These are phyloP conservation scores for Pseudotulostoma volvatum DNA, from an alignment of 495 filamentous ascomycete species.

Conservation along the genomic window DNA sequence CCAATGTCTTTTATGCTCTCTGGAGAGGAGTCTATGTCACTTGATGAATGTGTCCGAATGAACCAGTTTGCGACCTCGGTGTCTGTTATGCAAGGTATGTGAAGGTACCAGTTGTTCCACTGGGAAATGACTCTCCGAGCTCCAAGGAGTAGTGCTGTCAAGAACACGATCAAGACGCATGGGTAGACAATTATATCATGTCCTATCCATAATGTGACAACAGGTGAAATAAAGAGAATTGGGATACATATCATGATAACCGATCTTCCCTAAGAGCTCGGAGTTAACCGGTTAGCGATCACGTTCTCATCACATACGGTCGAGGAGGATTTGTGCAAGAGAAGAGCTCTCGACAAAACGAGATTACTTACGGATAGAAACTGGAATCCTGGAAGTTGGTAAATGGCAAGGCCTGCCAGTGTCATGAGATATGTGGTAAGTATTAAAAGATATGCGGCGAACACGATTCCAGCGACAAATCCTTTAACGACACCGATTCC, in stretches of 20 bases:
- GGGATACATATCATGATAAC: slow-evolving; percentile 29
- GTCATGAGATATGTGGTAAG: slow-evolving; percentile 35
- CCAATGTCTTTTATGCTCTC: slow-evolving; percentile 26
- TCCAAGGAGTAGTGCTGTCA: slow-evolving; percentile 25
- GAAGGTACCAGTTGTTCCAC: slow-evolving; percentile 35
- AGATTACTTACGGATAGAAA: slow-evolving; percentile 38
- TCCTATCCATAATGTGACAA: slow-evolving; percentile 29
- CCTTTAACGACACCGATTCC: slow-evolving; percentile 23
- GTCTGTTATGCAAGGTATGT: slow-evolving; percentile 28
- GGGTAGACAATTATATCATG: slow-evolving; percentile 34
- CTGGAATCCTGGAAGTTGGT: slow-evolving; percentile 36
- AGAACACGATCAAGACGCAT: slow-evolving; percentile 28
- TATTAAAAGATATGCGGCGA: slow-evolving; percentile 31
- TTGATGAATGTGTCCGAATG: slow-evolving; percentile 16
- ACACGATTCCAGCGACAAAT: slow-evolving; percentile 28
- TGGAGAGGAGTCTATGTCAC: slow-evolving; percentile 22
- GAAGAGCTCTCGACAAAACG: too few species aligned
- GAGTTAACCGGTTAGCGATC: too few species aligned
- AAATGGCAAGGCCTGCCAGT: slow-evolving; percentile 36
- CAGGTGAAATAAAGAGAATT: slow-evolving; percentile 30
- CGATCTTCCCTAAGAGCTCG: too few species aligned
- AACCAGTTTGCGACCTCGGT: slow-evolving; percentile 35
- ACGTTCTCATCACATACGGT: too few species aligned
- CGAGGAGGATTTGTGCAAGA: too few species aligned
- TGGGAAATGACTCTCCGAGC: slow-evolving; percentile 30